These are phyloP conservation scores for Quercus aquifolioides DNA, from an alignment of 306 rosid species.

Conservation along the genomic window DNA sequence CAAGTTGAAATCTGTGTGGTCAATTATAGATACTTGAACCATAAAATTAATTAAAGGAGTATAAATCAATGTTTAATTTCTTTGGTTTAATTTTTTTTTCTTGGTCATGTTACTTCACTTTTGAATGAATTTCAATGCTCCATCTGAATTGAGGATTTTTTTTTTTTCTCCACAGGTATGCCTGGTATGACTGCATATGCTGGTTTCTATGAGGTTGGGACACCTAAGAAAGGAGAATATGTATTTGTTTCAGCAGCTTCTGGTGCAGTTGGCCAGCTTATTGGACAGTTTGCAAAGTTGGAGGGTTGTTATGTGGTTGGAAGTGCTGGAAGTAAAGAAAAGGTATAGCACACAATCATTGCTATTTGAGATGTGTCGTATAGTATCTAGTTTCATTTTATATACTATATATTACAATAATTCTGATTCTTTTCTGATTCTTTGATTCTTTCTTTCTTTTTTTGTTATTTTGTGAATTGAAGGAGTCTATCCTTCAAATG, in stretches of 20 bases:
- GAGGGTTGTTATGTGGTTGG: not conserved
- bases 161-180: not conserved
- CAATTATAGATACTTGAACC: too few species aligned
- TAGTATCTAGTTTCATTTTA: too few species aligned
- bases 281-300: not conserved
- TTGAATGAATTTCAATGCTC: too few species aligned
- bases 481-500: not conserved
- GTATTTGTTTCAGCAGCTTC: slow-evolving; percentile 19
- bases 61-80: too few species aligned
- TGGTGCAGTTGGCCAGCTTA: slow-evolving; percentile 12
- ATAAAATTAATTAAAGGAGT: too few species aligned
- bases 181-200: slow-evolving; percentile 2
- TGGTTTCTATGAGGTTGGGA: not conserved
- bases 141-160: too few species aligned
- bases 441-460: too few species aligned
- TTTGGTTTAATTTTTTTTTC: too few species aligned
- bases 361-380: too few species aligned
- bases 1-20: too few species aligned
- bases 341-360: not conserved
- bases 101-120: too few species aligned
- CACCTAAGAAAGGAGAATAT: slow-evolving; percentile 10
- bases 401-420: not conserved
- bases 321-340: not conserved
- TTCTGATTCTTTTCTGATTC: not conserved
- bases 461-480: too few species aligned